Percentiles rank a stretch among this genome's conserved stretches.
Conservation (phyloP, 495 filamentous ascomycete genomes). For the Aspergillus saccharolyticus region DNA sequence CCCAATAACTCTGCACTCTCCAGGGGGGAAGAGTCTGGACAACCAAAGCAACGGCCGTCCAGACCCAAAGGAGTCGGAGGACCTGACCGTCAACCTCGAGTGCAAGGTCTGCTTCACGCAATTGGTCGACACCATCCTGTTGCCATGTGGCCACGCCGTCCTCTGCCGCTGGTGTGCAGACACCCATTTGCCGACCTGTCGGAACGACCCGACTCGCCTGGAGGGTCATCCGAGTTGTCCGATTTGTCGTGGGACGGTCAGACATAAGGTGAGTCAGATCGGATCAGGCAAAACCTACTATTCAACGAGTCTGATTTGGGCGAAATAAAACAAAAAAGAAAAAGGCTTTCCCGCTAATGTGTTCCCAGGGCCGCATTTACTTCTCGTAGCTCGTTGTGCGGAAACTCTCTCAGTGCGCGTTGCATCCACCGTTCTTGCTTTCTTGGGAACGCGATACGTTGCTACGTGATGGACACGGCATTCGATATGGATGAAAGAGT, state of each 20-base stretch:
- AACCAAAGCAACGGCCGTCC: slow-evolving; percentile 27
- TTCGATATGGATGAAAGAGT: neutral
- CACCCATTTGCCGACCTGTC: slow-evolving; percentile 16
- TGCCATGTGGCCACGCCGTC: slow-evolving; percentile 54
- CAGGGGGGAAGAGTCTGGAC: slow-evolving; percentile 17
- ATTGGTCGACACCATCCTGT: slow-evolving; percentile 46
- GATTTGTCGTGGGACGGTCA: slow-evolving; percentile 23
- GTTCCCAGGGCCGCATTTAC: slow-evolving; percentile 19
- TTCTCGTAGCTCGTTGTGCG: slow-evolving; percentile 8
- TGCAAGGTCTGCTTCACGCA: slow-evolving; percentile 54
- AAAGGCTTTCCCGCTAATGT: neutral
- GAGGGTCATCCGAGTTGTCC: slow-evolving; percentile 15
- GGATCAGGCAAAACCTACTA: no score
- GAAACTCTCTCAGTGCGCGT: no score
- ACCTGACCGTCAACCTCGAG: slow-evolving; percentile 46
- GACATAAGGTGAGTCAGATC: slow-evolving; percentile 15
- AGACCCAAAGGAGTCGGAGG: slow-evolving; percentile 39
- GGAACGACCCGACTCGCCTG: slow-evolving; percentile 7
- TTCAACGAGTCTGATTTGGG: no score
- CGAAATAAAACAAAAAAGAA: no score
- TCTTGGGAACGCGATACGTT: no score
- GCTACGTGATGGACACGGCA: neutral
- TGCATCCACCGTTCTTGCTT: no score
- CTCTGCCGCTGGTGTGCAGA: slow-evolving; percentile 43
- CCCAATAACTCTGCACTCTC: neutral